phyloP scores from a whole-genome alignment of 331 rosid species.

The Pyrus hybrid region DNA sequence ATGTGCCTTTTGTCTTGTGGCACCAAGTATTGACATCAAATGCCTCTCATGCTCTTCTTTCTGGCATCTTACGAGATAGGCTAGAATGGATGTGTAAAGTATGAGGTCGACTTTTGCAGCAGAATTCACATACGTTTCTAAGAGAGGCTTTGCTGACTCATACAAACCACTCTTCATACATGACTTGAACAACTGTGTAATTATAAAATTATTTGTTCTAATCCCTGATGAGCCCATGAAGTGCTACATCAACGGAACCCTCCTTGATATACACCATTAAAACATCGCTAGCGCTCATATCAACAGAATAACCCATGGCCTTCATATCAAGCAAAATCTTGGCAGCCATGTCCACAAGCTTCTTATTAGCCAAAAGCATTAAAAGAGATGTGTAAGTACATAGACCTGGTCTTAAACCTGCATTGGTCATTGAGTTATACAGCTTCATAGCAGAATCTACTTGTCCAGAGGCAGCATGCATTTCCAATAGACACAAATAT shows the following conservation, averaged over 20 bases:
- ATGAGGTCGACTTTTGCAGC: conserved; percentile 90
- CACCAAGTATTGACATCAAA: conserved; percentile 82
- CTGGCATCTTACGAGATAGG: conserved; percentile 90
- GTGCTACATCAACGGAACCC: conserved; percentile 81
- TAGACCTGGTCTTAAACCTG: conserved; percentile 83
- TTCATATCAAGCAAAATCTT: conserved; percentile 93
- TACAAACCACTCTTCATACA: too few species aligned
- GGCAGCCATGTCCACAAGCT: conserved; percentile 85
- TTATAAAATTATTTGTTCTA: conserved; percentile 77
- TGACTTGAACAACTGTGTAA: conserved; percentile 81
- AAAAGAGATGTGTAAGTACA: conserved; percentile 77
- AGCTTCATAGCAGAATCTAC: conserved; percentile 89
- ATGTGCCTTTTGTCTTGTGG: conserved; percentile 79
- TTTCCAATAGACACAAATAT: conserved; percentile 83
- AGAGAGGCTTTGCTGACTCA: conserved; percentile 88
- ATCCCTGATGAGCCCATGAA: conserved; percentile 95
- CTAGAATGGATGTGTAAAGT: conserved; percentile 88
- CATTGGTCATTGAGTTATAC: conserved; percentile 86
- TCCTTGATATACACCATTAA: conserved; percentile 94
- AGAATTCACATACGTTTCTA: conserved; percentile 73
- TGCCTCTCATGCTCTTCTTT: conserved; percentile 80
- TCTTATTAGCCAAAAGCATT: conserved; percentile 77
- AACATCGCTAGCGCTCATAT: conserved; percentile 87
- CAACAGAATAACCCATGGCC: conserved; percentile 84
- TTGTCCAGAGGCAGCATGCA: conserved; percentile 91